Percentiles rank a stretch among this genome's conserved stretches.
Evolutionary conservation across 176 grass and related monocot species (phyloP).

Genomic region (Phoenix dactylifera): DNA sequence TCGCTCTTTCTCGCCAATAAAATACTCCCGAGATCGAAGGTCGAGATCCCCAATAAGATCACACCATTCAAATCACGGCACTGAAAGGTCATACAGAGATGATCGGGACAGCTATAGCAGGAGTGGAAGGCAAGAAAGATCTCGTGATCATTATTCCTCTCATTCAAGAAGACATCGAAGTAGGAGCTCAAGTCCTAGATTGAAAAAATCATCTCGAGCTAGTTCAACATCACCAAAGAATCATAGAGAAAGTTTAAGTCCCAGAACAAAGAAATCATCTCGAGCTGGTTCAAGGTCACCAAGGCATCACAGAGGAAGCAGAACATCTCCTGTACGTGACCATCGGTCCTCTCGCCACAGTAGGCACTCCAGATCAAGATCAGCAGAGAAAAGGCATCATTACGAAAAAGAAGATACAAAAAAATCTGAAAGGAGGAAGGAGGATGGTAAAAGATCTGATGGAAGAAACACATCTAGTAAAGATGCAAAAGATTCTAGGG

Average conservation of each 20-base stretch:
- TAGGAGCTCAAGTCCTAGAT: conserved; percentile 60
- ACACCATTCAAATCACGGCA: conserved; percentile 37
- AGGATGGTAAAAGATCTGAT: conserved; percentile 20
- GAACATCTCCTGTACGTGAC: conserved; percentile 35
- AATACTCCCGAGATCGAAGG: conserved; percentile 36
- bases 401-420: conserved; percentile 51
- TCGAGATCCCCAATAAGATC: conserved; percentile 70
- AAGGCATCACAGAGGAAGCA: conserved; percentile 35
- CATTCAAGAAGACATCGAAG: conserved; percentile 29
- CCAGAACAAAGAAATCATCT: conserved; percentile 47
- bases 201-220: conserved; percentile 50
- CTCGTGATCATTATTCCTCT: too few relatives aligned
- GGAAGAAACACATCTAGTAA: conserved; percentile 35
- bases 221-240: conserved; percentile 51
- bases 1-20: conserved; percentile 52
- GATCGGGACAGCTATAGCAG: conserved; percentile 57
- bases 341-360: conserved; percentile 31
- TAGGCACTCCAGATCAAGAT: conserved; percentile 75
- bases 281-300: conserved; percentile 56
- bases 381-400: conserved; percentile 57
- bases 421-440: conserved; percentile 7
- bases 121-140: conserved; percentile 21
- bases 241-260: conserved; percentile 50
- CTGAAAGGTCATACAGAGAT: conserved; percentile 48
- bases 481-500: conserved; percentile 42